Percentiles rank a stretch among this genome's conserved stretches.
Evolutionary conservation across 192 early-diverging fungal species (phyloP).

Genomic region (Umbelopsis sp.): DNA sequence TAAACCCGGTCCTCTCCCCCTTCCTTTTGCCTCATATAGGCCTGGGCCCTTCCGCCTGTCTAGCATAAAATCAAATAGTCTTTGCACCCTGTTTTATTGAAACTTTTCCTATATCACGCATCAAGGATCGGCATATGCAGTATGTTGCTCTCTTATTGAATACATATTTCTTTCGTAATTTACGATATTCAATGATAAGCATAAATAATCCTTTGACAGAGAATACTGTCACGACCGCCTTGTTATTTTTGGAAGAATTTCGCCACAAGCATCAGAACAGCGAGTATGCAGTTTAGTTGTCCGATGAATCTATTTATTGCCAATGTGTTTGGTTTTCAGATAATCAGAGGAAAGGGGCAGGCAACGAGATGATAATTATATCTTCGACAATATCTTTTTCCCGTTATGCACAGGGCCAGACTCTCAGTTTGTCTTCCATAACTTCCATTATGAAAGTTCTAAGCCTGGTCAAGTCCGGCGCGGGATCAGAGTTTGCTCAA

Average conservation of each 20-base stretch:
- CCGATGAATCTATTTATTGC: background rate
- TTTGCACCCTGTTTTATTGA: background rate
- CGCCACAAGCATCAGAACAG: background rate
- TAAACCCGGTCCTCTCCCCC: background rate
- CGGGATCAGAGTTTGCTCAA: constrained; percentile 6
- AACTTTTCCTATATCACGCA: background rate
- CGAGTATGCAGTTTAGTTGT: background rate
- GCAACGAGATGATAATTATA: background rate
- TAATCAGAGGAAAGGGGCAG: background rate
- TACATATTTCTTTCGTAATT: background rate
- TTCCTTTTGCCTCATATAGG: background rate
- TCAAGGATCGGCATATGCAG: constrained; percentile 1
- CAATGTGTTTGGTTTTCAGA: background rate
- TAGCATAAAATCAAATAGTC: background rate
- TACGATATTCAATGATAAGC: background rate
- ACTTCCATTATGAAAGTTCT: background rate
- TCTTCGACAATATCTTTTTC: background rate
- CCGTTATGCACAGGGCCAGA: background rate
- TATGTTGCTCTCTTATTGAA: background rate
- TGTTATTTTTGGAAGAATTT: constrained; percentile 17
- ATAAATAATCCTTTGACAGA: background rate
- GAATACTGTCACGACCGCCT: background rate
- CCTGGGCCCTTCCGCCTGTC: background rate
- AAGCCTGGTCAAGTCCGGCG: background rate
- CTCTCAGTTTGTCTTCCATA: background rate